Conservation (phyloP, 768 basidiomycete genomes). For the Russula sp. region DNA sequence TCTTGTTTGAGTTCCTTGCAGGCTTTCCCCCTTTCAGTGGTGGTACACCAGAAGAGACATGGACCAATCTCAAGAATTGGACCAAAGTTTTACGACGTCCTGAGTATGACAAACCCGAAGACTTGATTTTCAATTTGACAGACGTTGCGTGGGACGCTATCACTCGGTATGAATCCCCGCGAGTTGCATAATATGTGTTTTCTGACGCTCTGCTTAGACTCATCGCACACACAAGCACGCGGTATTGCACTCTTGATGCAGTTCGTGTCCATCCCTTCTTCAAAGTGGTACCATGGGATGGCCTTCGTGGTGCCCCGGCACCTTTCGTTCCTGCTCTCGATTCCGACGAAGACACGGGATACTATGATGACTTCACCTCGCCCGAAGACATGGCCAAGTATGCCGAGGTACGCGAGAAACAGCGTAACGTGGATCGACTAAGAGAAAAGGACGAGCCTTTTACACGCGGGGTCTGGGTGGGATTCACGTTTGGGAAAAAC, state of each 20-base stretch:
- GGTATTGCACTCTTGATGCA: slow-evolving; percentile 71
- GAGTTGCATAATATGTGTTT: background rate
- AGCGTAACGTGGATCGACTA: slow-evolving; percentile 87
- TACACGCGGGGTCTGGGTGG: slow-evolving; percentile 81
- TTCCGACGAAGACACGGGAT: slow-evolving; percentile 91
- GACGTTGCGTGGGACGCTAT: slow-evolving; percentile 95
- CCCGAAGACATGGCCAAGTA: slow-evolving; percentile 98
- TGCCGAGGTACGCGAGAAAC: slow-evolving; percentile 97
- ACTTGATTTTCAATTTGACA: slow-evolving; percentile 92
- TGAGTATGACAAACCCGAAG: slow-evolving; percentile 93
- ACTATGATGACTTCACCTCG: slow-evolving; percentile 88
- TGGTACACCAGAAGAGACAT: slow-evolving; percentile 92
- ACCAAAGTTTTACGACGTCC: slow-evolving; percentile 86
- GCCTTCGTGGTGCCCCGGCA: slow-evolving; percentile 69
- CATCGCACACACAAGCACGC: slow-evolving; percentile 81
- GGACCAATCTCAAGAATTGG: slow-evolving; percentile 99
- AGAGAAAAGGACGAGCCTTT: slow-evolving; percentile 80
- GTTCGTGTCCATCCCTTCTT: slow-evolving; percentile 85
- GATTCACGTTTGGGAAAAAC: slow-evolving; percentile 89
- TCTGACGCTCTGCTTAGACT: slow-evolving; percentile 47
- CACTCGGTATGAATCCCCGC: slow-evolving; percentile 54
- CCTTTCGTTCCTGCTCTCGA: slow-evolving; percentile 96
- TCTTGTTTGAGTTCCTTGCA: slow-evolving; percentile 93
- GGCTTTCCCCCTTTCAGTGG: slow-evolving; percentile 99
- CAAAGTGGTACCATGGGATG: slow-evolving; percentile 67